Conservation (phyloP, 2,329 filamentous ascomycete species). For the Diaporthe citriasiana region DNA sequence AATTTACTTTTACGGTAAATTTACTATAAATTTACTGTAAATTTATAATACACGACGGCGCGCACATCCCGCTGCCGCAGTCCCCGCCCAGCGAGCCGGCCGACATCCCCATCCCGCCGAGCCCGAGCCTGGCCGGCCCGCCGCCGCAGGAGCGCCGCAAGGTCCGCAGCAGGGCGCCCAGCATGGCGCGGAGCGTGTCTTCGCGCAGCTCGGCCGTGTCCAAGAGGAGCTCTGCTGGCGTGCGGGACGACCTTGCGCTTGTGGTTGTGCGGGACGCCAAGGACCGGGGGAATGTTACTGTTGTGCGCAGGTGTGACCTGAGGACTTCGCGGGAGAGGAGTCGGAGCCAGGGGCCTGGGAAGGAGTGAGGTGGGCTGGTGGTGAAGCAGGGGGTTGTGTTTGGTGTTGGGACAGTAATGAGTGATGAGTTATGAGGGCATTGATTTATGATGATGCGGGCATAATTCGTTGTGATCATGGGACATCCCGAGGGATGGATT, state of each 20-base stretch:
- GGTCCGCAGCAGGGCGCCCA: conserved; percentile 40
- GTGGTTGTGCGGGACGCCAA: conserved; percentile 41
- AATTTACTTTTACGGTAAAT: no score
- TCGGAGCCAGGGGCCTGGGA: conserved; percentile 36
- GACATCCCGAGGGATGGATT: neutral
- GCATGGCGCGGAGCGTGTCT: conserved; percentile 41
- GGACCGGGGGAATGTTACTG: conserved; percentile 38
- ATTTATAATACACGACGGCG: no score
- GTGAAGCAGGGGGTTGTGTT: neutral
- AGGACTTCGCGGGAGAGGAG: conserved; percentile 30
- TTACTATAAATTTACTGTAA: no score
- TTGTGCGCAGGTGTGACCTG: conserved; percentile 41
- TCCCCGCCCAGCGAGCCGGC: conserved; percentile 4
- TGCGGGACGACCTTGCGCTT: conserved; percentile 41
- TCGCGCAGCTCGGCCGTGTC: conserved; percentile 37
- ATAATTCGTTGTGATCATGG: neutral
- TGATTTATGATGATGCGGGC: neutral
- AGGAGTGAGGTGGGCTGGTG: conserved; percentile 29
- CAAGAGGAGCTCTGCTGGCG: conserved; percentile 2
- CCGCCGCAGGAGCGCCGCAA: conserved; percentile 20
- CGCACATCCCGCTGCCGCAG: conserved; percentile 14
- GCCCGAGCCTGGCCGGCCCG: neutral
- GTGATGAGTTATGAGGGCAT: conserved; percentile 18
- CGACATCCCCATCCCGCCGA: conserved; percentile 20
- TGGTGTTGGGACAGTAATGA: neutral